Percentiles rank a stretch among this genome's conserved stretches.
These are phyloP conservation scores for Misopates orontium DNA, from an alignment of 257 asterid species.

Conservation along the genomic window DNA sequence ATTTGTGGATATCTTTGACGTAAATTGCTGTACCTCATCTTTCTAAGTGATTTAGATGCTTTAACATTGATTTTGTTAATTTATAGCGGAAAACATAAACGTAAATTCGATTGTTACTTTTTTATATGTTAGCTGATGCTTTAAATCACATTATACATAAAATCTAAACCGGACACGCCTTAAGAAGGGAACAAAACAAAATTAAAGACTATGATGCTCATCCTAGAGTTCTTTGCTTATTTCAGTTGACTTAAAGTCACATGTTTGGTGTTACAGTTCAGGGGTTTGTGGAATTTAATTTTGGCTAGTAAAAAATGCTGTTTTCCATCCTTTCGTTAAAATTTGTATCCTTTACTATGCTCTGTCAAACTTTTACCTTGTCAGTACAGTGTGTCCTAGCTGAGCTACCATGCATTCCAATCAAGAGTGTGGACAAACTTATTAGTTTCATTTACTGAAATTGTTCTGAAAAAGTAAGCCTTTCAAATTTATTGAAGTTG, in stretches of 20 bases:
- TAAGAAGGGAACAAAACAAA: not conserved
- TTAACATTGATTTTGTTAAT: not conserved
- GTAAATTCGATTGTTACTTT: not conserved
- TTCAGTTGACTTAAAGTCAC: no score
- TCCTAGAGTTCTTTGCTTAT: no score
- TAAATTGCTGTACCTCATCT: not conserved
- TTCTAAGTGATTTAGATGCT: not conserved
- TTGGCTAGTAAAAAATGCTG: not conserved
- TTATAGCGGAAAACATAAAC: not conserved
- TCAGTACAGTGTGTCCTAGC: no score
- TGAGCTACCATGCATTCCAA: no score
- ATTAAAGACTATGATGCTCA: not conserved
- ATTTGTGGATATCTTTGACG: not conserved
- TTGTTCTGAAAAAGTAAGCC: no score
- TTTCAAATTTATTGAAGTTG: no score
- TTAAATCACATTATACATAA: no score
- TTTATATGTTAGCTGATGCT: not conserved
- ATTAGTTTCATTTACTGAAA: no score
- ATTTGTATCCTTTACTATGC: conserved; percentile 10
- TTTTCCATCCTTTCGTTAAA: not conserved
- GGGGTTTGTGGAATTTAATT: no score
- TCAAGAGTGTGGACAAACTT: no score
- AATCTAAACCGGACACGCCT: conserved; percentile 5
- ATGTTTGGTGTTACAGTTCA: no score
- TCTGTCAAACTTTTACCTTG: not conserved